These are phyloP conservation scores for Ploettnerulaceae sp. DNA, from an alignment of 2,329 filamentous ascomycete species.

Conservation along the genomic window DNA sequence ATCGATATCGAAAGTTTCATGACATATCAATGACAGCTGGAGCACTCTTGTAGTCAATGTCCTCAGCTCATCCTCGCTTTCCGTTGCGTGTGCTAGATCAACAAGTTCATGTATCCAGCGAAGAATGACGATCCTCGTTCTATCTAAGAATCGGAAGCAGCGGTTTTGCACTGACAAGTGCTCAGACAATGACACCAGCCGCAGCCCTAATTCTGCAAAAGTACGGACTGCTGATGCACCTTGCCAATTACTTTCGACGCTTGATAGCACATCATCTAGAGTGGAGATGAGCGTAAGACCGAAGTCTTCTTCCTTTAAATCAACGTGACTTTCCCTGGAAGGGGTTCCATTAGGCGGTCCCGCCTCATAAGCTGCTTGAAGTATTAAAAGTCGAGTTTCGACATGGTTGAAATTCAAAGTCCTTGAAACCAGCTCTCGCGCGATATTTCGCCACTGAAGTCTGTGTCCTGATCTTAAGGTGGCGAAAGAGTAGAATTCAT, in stretches of 20 bases:
- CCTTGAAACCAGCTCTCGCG: constrained; percentile 44
- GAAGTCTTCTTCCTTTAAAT: constrained; percentile 35
- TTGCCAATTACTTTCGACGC: constrained; percentile 47
- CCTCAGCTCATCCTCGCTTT: constrained; percentile 29
- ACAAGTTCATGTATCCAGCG: constrained; percentile 36
- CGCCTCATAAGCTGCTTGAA: constrained; percentile 46
- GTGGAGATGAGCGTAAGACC: constrained; percentile 31
- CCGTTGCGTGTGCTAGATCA: constrained; percentile 13
- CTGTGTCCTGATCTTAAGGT: no score
- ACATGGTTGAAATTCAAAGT: constrained; percentile 46
- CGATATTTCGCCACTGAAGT: constrained; percentile 52
- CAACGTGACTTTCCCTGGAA: constrained; percentile 35
- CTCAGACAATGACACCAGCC: constrained; percentile 40
- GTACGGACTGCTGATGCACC: constrained; percentile 38
- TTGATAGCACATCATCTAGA: constrained; percentile 32
- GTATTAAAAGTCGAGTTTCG: constrained; percentile 43
- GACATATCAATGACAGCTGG: constrained; percentile 40
- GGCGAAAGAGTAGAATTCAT: constrained; percentile 42
- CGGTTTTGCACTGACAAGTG: constrained; percentile 18
- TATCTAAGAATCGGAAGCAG: constrained; percentile 34
- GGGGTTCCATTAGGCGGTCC: constrained; percentile 34
- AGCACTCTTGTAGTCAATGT: constrained; percentile 34
- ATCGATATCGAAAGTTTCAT: constrained; percentile 42
- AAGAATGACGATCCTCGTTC: constrained; percentile 34
- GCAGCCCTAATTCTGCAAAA: constrained; percentile 38